Evolutionary conservation across 495 filamentous ascomycete species (phyloP).

Genomic region (Xylaria sp.): DNA sequence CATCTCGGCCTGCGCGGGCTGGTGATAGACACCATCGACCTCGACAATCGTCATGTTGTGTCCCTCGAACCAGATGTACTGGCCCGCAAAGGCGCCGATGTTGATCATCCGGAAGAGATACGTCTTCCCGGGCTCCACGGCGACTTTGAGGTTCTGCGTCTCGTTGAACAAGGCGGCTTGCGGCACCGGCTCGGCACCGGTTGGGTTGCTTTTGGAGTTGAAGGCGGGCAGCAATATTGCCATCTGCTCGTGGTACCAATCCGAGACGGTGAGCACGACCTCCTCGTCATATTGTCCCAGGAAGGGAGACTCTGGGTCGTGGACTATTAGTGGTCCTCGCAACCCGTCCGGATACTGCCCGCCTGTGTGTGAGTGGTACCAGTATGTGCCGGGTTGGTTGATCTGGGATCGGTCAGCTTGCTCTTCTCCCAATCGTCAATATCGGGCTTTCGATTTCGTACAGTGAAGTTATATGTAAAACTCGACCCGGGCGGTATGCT

Average conservation of each 20-base stretch:
- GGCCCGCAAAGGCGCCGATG: slow-evolving; percentile 70
- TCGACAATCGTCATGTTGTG: slow-evolving; percentile 69
- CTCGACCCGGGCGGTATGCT: slow-evolving; percentile 66
- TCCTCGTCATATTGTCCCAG: slow-evolving; percentile 70
- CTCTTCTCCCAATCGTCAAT: background rate
- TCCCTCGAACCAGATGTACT: slow-evolving; percentile 77
- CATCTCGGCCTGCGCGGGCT: slow-evolving; percentile 63
- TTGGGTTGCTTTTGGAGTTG: slow-evolving; percentile 64
- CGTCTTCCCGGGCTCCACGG: slow-evolving; percentile 71
- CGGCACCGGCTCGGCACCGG: slow-evolving; percentile 70
- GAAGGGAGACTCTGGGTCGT: slow-evolving; percentile 69
- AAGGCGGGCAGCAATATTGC: slow-evolving; percentile 61
- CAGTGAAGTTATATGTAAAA: slow-evolving; percentile 80
- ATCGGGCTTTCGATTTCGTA: slow-evolving; percentile 42
- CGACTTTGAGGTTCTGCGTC: slow-evolving; percentile 58
- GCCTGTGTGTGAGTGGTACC: slow-evolving; percentile 79
- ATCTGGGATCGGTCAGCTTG: slow-evolving; percentile 45
- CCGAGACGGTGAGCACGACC: slow-evolving; percentile 67
- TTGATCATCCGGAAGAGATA: slow-evolving; percentile 83
- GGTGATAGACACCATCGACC: slow-evolving; percentile 64
- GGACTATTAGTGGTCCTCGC: slow-evolving; percentile 72
- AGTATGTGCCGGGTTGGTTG: slow-evolving; percentile 77
- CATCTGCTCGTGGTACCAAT: slow-evolving; percentile 73
- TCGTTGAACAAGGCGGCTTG: slow-evolving; percentile 76
- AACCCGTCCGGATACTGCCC: slow-evolving; percentile 80